Conservation (phyloP, 768 basidiomycete genomes). For the Boletus sp. region DNA sequence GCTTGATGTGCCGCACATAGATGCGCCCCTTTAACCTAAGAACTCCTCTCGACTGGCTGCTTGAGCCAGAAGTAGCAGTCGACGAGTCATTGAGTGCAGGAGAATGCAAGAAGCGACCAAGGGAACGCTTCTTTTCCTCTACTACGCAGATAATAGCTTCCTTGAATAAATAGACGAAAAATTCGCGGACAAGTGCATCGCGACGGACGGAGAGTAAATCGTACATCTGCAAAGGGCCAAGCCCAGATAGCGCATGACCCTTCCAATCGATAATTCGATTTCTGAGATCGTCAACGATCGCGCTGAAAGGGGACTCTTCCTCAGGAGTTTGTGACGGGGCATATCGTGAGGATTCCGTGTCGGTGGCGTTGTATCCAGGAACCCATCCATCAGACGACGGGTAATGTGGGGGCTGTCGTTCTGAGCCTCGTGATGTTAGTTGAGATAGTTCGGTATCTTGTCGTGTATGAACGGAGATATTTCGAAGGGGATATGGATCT, state of each 20-base stretch:
- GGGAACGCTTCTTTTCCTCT: conserved; percentile 87
- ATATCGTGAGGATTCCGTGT: conserved; percentile 32
- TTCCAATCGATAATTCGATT: conserved; percentile 96
- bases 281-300: conserved; percentile 85
- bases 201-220: conserved; percentile 87
- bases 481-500: conserved; percentile 43
- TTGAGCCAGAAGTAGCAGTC: conserved; percentile 36
- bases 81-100: conserved; percentile 52
- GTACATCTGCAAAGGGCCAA: conserved; percentile 89
- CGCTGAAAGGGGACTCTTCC: conserved; percentile 73
- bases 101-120: conserved; percentile 71
- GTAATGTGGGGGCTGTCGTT: conserved; percentile 17
- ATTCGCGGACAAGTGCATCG: conserved; percentile 87
- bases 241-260: conserved; percentile 84
- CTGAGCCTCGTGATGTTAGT: conserved; percentile 3
- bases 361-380: conserved; percentile 29
- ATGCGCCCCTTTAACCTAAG: conserved; percentile 92
- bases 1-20: conserved; percentile 91
- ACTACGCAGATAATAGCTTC: conserved; percentile 98
- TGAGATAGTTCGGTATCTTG: conserved; percentile 24
- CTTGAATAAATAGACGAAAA: conserved; percentile 94
- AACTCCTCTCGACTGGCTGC: conserved; percentile 51
- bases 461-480: conserved; percentile 17
- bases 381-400: conserved; percentile 23
- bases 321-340: conserved; percentile 32